These are phyloP conservation scores for Daedaleopsis nitida DNA, from an alignment of 768 basidiomycete genomes.

Conservation along the genomic window DNA sequence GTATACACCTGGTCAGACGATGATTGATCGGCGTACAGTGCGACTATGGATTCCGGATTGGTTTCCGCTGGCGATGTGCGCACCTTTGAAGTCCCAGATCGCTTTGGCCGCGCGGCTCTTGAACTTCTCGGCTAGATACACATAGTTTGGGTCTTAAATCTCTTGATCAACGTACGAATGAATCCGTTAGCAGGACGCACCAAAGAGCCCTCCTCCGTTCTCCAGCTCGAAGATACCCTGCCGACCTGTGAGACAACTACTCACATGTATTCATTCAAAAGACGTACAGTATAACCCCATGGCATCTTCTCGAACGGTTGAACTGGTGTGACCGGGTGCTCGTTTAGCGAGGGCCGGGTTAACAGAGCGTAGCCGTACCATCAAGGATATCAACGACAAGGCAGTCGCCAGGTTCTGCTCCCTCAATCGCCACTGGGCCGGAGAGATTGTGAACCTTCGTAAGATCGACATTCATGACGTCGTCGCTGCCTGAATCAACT, in stretches of 20 bases:
- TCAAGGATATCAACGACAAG: conserved; percentile 82
- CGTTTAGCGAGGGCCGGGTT: too few species aligned
- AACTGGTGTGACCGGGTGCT: conserved; percentile 38
- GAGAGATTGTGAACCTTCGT: conserved; percentile 73
- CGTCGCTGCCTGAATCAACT: conserved; percentile 54
- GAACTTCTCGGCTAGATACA: conserved; percentile 57
- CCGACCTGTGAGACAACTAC: background rate
- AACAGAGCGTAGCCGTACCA: conserved; percentile 38
- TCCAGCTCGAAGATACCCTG: conserved; percentile 75
- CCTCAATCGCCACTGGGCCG: conserved; percentile 74
- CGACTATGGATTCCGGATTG: background rate
- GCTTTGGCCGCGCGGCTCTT: conserved; percentile 73
- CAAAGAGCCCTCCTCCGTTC: conserved; percentile 74
- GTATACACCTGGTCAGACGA: conserved; percentile 53
- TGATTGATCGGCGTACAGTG: background rate
- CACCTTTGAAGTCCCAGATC: conserved; percentile 79
- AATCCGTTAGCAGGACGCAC: conserved; percentile 31
- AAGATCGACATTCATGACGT: conserved; percentile 65
- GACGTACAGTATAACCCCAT: conserved; percentile 73
- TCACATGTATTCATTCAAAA: background rate
- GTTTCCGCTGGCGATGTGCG: background rate
- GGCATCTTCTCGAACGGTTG: conserved; percentile 74
- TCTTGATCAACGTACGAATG: too few species aligned
- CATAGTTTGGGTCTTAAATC: background rate
- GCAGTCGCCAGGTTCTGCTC: conserved; percentile 78